phyloP scores from a whole-genome alignment of 805 yeast genomes.

The Pichia phayaonensis region DNA sequence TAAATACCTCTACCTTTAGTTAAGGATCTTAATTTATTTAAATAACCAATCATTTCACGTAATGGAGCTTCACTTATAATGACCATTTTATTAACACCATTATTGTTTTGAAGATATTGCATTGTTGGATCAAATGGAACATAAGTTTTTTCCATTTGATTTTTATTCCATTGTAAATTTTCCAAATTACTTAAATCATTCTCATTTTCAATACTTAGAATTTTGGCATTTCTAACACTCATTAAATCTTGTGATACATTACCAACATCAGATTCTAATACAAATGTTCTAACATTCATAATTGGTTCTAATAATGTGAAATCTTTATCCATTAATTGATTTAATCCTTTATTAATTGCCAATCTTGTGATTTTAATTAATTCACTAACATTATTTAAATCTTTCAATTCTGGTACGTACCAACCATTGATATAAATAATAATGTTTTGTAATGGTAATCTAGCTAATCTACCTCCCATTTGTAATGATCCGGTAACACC shows the following conservation, averaged over 20 bases:
- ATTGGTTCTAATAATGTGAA: conserved; percentile 76
- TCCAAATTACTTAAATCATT: conserved; percentile 22
- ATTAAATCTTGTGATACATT: conserved; percentile 78
- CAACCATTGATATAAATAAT: conserved; percentile 47
- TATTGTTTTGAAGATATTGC: conserved; percentile 23
- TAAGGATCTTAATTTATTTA: conserved; percentile 65
- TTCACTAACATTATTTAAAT: conserved; percentile 31
- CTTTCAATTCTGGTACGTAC: conserved; percentile 40
- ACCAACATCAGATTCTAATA: conserved; percentile 69
- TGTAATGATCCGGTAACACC: conserved; percentile 58
- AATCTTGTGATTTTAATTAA: conserved; percentile 40
- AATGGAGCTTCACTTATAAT: conserved; percentile 80
- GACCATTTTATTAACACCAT: conserved; percentile 36
- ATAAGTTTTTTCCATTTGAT: conserved; percentile 54
- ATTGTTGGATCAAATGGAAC: conserved; percentile 73
- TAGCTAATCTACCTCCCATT: conserved; percentile 57
- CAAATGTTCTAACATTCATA: conserved; percentile 67
- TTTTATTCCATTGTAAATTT: conserved; percentile 25
- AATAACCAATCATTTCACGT: conserved; percentile 85
- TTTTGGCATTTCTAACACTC: conserved; percentile 67
- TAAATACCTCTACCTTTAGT: conserved; percentile 88
- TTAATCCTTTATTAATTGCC: conserved; percentile 35
- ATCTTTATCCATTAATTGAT: conserved; percentile 17
- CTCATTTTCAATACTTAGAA: conserved; percentile 66
- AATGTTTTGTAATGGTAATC: conserved; percentile 52